Base-by-base conservation (phyloP, 2,329 filamentous ascomycete species). In the Arthroderma uncinatum region DNA sequence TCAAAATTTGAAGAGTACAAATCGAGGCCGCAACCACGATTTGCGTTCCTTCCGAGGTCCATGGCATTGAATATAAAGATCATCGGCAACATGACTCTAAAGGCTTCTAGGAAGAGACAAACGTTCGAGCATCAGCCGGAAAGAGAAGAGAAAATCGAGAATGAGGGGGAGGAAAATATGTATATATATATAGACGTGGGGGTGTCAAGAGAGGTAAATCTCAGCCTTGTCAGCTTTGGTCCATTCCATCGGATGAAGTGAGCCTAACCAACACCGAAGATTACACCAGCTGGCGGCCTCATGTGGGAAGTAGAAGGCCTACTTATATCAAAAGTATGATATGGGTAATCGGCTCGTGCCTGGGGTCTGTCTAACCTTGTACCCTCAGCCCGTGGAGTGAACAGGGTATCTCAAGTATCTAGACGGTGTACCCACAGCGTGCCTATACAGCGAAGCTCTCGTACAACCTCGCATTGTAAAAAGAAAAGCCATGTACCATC, bases 1-100 rank as follows among this genome's bases (percentile, higher is more conserved):
- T 59, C 10, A 59, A 25, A 14, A 59, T 58, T 37, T 62, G 61
- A 33, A 59, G 4, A 37, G 56, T 16, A 40, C 59, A 48, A 42
- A 61, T 47, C 37, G 33, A 53, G 52, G 61, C 59, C 50, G 56
- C 52, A 21, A 56, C 44, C 42, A 59, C 59, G 55, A 62, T 59
- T 59, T 58, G 57, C 37, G 57, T 57, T 25, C 54, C 57, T 57
- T 62, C 59, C 48, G 56, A 53, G 30, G 59, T 57, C 61, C 61
- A 61, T 62, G 48, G 48, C 61, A 62, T 62, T 62, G 58, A 57
- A 50, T 50, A 55, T 39, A 44, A 33, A 14, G 5, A 10, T 21
- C 47, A 48, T 37, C 37, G 57, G 16, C 30, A 53, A 53, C 50
- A 53, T 53, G 36, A 33, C 28, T 34, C 28, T 48, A 16, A 19